Percentiles rank a stretch among this genome's conserved stretches.
These are phyloP conservation scores for Cryptosporidium ubiquitum DNA, from an alignment of 169 alveolate species.

Conservation along the genomic window DNA sequence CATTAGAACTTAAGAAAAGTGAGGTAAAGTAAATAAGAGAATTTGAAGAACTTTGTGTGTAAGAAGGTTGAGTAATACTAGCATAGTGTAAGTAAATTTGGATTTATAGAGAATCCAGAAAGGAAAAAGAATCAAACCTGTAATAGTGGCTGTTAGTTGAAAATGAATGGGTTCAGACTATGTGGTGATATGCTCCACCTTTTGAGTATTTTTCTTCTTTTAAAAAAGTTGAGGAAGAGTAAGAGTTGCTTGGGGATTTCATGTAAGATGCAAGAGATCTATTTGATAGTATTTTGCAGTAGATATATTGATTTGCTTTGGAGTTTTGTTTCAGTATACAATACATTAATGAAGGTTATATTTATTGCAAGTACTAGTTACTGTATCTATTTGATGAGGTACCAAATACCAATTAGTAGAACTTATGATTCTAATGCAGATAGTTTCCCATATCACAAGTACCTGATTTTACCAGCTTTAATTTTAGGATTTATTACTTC, in stretches of 20 bases:
- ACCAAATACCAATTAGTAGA: conserved; percentile 87
- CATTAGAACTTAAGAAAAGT: no score
- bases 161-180: conserved; percentile 93
- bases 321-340: conserved; percentile 90
- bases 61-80: not conserved
- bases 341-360: conserved; percentile 92
- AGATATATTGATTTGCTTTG: conserved; percentile 86
- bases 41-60: not conserved
- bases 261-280: conserved; percentile 95
- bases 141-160: conserved; percentile 43
- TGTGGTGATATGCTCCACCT: conserved; percentile 94
- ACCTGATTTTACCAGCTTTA: conserved; percentile 87
- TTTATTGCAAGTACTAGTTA: conserved; percentile 89
- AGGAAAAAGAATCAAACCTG: not conserved
- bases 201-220: conserved; percentile 89
- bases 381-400: conserved; percentile 87
- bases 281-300: conserved; percentile 90
- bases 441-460: conserved; percentile 91
- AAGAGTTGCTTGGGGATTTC: conserved; percentile 95
- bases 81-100: not conserved
- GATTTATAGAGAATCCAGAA: not conserved
- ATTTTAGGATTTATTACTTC: conserved; percentile 83
- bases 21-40: not conserved
- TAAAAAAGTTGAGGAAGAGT: conserved; percentile 89
- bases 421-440: conserved; percentile 93